Evolutionary conservation across 2,329 filamentous ascomycete genomes (phyloP).

Genomic region (Colletotrichum sp.): DNA sequence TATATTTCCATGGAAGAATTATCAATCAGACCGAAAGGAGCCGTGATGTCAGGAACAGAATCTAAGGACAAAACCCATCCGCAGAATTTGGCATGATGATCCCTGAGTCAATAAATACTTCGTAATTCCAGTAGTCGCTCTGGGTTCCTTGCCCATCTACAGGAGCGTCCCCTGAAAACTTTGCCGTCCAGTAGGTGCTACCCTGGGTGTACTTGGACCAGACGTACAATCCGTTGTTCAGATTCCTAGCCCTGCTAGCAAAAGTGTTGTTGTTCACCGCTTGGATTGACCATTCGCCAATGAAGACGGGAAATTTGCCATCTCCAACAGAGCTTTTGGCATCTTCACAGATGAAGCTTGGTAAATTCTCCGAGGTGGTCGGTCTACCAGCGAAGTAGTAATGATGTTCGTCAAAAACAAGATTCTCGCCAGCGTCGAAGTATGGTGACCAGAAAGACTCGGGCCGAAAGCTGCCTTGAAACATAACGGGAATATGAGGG

Average conservation of each 20-base stretch:
- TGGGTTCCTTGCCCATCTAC: neutral
- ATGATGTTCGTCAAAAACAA: neutral
- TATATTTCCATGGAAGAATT: neutral
- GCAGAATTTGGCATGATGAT: neutral
- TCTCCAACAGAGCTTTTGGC: neutral
- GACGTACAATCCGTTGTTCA: neutral
- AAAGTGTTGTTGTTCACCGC: neutral
- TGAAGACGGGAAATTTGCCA: neutral
- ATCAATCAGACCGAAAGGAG: neutral
- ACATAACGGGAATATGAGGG: neutral
- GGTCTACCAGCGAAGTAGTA: neutral
- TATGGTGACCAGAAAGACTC: neutral
- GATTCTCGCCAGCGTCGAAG: neutral
- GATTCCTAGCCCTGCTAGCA: neutral
- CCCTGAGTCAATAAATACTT: neutral
- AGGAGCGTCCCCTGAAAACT: neutral
- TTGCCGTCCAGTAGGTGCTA: neutral
- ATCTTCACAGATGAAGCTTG: neutral
- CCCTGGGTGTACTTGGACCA: neutral
- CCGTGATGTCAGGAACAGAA: neutral
- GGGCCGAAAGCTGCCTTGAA: neutral
- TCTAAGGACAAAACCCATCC: neutral
- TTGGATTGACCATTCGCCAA: neutral
- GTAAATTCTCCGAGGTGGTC: neutral
- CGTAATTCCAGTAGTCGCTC: conserved; percentile 5